phyloP scores from a whole-genome alignment of 2,329 filamentous ascomycete species.

The Microcera coccophila region DNA sequence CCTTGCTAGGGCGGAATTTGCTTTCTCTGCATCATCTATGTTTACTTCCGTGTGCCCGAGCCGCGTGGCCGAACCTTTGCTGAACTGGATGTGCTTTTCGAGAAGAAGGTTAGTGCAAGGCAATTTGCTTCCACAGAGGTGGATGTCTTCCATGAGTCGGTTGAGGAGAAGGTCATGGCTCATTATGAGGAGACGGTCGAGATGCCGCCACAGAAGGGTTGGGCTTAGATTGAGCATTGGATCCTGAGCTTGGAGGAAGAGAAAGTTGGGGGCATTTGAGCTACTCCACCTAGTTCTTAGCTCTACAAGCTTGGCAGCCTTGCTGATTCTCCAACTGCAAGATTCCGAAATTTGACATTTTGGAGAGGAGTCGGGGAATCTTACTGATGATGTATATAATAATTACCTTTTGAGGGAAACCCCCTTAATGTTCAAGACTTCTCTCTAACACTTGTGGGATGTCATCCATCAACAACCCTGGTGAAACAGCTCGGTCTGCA shows the following conservation, averaged over 20 bases:
- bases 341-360: background rate
- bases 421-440: too few relatives aligned
- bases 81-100: conserved; percentile 81
- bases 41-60: conserved; percentile 58
- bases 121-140: conserved; percentile 63
- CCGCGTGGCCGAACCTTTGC: conserved; percentile 77
- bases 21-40: conserved; percentile 76
- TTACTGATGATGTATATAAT: too few relatives aligned
- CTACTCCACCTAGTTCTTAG: too few relatives aligned
- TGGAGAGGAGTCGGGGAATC: too few relatives aligned
- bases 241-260: too few relatives aligned
- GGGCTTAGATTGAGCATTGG: conserved; percentile 11
- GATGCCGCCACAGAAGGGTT: conserved; percentile 14
- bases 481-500: too few relatives aligned
- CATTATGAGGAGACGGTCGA: conserved; percentile 42
- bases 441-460: too few relatives aligned
- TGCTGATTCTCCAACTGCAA: too few relatives aligned
- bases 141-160: conserved; percentile 51
- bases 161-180: conserved; percentile 47
- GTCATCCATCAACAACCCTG: too few relatives aligned
- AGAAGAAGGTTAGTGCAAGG: conserved; percentile 65
- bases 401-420: too few relatives aligned
- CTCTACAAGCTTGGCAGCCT: too few relatives aligned
- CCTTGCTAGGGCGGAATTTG: conserved; percentile 61
- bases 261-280: too few relatives aligned